These are phyloP conservation scores for Rubia peregrina DNA, from an alignment of 305 asterid species.

Conservation along the genomic window DNA sequence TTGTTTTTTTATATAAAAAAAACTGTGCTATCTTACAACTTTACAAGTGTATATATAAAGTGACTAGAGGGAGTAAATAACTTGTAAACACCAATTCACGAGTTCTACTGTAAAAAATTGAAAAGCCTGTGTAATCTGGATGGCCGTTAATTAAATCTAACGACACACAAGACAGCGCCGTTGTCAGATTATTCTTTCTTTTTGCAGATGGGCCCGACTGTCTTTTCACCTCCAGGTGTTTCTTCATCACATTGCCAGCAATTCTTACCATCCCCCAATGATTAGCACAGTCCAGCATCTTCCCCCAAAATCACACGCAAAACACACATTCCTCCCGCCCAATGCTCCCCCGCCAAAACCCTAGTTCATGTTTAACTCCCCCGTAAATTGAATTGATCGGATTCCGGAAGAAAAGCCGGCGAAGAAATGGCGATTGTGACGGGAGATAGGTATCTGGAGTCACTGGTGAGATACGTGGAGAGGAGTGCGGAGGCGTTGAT, in stretches of 20 bases:
- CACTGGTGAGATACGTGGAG: slow-evolving; percentile 81
- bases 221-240: background rate
- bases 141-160: background rate
- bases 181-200: background rate
- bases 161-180: background rate
- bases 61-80: too few species aligned
- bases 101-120: background rate
- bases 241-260: background rate
- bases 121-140: background rate
- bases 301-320: background rate
- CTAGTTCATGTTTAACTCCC: background rate
- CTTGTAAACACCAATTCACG: too few species aligned
- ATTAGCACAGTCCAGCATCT: slow-evolving; percentile 11
- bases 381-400: background rate
- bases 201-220: background rate
- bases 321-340: slow-evolving; percentile 37
- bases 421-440: slow-evolving; percentile 63
- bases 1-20: too few species aligned
- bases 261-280: slow-evolving; percentile 12
- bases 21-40: too few species aligned
- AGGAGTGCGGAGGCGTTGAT: slow-evolving; percentile 61
- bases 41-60: too few species aligned
- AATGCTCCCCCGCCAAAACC: slow-evolving; percentile 15
- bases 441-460: slow-evolving; percentile 80
- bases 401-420: slow-evolving; percentile 5